phyloP scores from a whole-genome alignment of 805 yeast species.

The Schwanniomyces occidentalis region DNA sequence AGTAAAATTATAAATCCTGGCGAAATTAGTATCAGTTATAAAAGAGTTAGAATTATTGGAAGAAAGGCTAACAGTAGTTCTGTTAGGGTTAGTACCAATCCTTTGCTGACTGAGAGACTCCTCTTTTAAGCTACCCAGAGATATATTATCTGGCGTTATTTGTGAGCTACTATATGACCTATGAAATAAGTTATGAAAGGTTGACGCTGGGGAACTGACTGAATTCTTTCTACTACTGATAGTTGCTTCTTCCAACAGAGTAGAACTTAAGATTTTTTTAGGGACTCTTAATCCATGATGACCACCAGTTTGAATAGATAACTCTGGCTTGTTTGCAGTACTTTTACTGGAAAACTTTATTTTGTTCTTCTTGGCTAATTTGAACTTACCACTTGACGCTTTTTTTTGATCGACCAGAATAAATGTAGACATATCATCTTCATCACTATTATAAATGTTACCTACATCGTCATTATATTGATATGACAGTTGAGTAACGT shows the following conservation, averaged over 20 bases:
- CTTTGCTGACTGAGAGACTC: conserved; percentile 11
- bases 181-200: conserved; percentile 36
- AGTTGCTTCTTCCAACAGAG: conserved; percentile 15
- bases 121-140: conserved; percentile 12
- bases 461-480: conserved; percentile 7
- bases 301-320: conserved; percentile 30
- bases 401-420: conserved; percentile 6
- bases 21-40: conserved; percentile 29
- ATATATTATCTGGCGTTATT: conserved; percentile 8
- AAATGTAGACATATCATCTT: conserved; percentile 6
- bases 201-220: conserved; percentile 30
- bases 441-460: conserved; percentile 11
- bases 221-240: conserved; percentile 20
- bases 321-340: conserved; percentile 22
- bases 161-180: conserved; percentile 20
- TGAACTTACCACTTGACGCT: conserved; percentile 10
- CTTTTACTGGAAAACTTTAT: conserved; percentile 12
- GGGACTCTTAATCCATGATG: conserved; percentile 23
- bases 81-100: conserved; percentile 10
- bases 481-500: conserved; percentile 11
- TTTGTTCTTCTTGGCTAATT: conserved; percentile 12
- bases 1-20: conserved; percentile 33
- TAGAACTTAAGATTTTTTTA: conserved; percentile 22
- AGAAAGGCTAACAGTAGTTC: conserved; percentile 28
- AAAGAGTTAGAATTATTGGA: conserved; percentile 36